These are phyloP conservation scores for Filobasidium uniguttulatum DNA, from an alignment of 1,284 basidiomycete genomes.

Conservation along the genomic window DNA sequence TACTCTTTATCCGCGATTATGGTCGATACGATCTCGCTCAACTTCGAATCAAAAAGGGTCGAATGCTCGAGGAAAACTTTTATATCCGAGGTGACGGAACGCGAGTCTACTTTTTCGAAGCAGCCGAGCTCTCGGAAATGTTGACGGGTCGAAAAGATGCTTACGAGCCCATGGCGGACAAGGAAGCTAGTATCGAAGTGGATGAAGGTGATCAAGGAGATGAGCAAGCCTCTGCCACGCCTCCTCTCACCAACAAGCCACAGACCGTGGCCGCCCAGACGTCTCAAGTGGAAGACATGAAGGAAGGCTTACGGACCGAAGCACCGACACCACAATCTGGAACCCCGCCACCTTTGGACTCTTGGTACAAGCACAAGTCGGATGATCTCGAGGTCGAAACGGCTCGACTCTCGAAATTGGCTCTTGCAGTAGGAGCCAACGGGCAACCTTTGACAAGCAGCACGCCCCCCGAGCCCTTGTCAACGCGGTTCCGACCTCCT, in stretches of 20 bases:
- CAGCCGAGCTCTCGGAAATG: slow-evolving; percentile 68
- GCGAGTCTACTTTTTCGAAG: slow-evolving; percentile 84
- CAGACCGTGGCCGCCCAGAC: slow-evolving; percentile 30
- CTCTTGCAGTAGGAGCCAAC: not conserved
- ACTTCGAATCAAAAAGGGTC: slow-evolving; percentile 74
- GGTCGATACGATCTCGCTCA: slow-evolving; percentile 89
- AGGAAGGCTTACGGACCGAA: slow-evolving; percentile 2
- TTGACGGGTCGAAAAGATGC: slow-evolving; percentile 49
- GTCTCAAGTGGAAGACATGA: slow-evolving; percentile 4
- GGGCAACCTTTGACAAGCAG: not conserved
- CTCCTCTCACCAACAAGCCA: not conserved
- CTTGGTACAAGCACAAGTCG: not conserved
- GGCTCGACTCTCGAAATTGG: not conserved
- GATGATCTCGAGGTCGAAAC: slow-evolving; percentile 1
- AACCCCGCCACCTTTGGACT: too few species aligned
- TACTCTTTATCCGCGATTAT: slow-evolving; percentile 81
- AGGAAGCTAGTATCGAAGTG: slow-evolving; percentile 35
- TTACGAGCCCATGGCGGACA: slow-evolving; percentile 13
- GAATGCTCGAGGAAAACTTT: slow-evolving; percentile 82
- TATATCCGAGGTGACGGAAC: slow-evolving; percentile 95
- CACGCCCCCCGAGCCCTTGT: not conserved
- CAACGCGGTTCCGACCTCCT: slow-evolving; percentile 2
- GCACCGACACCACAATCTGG: too few species aligned
- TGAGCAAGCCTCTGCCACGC: not conserved
- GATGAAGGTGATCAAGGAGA: slow-evolving; percentile 16